Conservation (phyloP, 1,284 basidiomycete genomes). For the Apiotrichum sp. region DNA sequence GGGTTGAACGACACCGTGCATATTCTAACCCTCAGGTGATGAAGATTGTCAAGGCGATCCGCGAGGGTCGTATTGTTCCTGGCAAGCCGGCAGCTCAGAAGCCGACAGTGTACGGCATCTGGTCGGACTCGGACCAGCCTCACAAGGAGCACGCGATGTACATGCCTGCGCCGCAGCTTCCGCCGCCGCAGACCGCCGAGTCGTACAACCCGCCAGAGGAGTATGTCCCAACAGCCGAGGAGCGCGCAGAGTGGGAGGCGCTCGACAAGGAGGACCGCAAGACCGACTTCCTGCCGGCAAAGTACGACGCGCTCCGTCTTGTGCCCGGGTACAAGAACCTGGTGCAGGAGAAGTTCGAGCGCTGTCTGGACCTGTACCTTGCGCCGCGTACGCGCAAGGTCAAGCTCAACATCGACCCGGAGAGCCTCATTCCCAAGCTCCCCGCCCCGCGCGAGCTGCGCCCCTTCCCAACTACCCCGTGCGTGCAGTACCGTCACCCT, state of each 20-base stretch:
- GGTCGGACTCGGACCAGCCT: constrained; percentile 64
- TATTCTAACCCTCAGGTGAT: constrained; percentile 61
- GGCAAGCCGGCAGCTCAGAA: constrained; percentile 67
- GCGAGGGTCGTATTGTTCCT: constrained; percentile 86
- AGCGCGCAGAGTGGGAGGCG: constrained; percentile 76
- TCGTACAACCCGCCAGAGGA: constrained; percentile 99
- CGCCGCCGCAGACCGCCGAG: constrained; percentile 83
- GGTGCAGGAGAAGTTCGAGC: constrained; percentile 88
- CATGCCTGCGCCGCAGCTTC: constrained; percentile 86
- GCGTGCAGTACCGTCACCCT: constrained; percentile 63
- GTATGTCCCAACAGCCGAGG: constrained; percentile 85
- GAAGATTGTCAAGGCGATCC: constrained; percentile 99
- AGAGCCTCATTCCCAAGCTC: constrained; percentile 88
- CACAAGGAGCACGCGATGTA: constrained; percentile 66
- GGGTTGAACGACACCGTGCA: constrained; percentile 11
- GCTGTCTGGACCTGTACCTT: constrained; percentile 94
- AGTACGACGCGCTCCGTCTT: constrained; percentile 74
- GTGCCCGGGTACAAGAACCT: constrained; percentile 90
- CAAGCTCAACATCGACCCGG: constrained; percentile 85
- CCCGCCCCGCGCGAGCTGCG: constrained; percentile 85
- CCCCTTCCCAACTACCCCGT: constrained; percentile 87
- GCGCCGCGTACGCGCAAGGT: constrained; percentile 84
- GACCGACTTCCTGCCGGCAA: constrained; percentile 81
- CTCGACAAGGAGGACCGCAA: constrained; percentile 87
- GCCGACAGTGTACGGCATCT: constrained; percentile 80